Evolutionary conservation across 345 rosid species (phyloP), one percentile per base, ranked within the genome.

Genomic region (Murraya koenigii): DNA sequence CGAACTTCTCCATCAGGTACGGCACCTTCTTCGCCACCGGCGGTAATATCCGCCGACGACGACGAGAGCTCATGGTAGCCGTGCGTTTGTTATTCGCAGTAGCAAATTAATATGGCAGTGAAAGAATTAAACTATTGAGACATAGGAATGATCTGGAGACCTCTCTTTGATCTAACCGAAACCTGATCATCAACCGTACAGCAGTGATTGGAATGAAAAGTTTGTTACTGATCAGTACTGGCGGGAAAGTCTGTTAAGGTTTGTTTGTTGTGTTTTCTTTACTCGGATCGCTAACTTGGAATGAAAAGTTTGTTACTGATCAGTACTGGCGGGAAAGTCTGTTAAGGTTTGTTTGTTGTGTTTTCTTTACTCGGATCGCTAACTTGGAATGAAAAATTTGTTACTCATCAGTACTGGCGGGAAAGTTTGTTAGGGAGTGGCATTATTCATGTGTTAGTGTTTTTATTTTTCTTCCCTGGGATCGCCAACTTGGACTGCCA

Each of bases 11-110:
- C 93, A 93, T 89, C 52, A 54, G 83, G 76, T 90, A 88, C 77
- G 91, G 89, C 41, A 89, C 92, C 81, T 95, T 95, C 91, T 92
- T 91, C 56, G 96, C 93, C 75, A 74, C 87, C 41, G 96, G 97
- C 78, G 93, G 91, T 3, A 76, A 55, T 25, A 59, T 38, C 56
- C 22, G 56, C 56, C 6, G 22, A 5, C 2, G 56, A 52, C 2
- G 22, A 52, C 2, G 22, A 15, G 56, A 52, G 56, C 22, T 52
- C 56, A 52, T 52, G 56, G 7, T 19, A 17, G 56, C 22, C 22
- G 56, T 17, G 17, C 56, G 56, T 17, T 49, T 17, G 5, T 52
- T 52, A 17, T 52, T 17, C 8, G 56, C 56, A 52, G 7, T 15
- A 17, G 56, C n/a, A 17, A 52, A 17, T 52, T 17, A 52, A 17